A percentile compares a stretch with the other conserved stretches of the same genome.
These are phyloP conservation scores for Arachnopeziza araneosa DNA, from an alignment of 2,329 filamentous ascomycete species.

Conservation along the genomic window DNA sequence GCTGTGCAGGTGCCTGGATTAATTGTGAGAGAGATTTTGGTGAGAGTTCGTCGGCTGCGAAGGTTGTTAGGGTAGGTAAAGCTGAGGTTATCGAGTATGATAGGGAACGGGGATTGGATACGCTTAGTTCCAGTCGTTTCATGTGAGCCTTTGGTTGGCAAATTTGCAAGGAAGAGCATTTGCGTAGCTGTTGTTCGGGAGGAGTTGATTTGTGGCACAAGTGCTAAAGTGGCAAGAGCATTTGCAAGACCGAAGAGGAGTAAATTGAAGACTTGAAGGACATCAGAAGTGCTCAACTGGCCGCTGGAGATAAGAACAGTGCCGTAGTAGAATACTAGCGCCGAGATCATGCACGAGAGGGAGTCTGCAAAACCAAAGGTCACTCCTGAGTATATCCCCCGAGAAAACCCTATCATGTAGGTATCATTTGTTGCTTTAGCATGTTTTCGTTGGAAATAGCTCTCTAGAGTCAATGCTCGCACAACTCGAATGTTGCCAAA, in stretches of 20 bases:
- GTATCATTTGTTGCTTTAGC: slow-evolving; percentile 43
- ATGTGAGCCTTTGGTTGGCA: slow-evolving; percentile 39
- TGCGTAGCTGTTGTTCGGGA: slow-evolving; percentile 67
- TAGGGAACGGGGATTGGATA: slow-evolving; percentile 37
- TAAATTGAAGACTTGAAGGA: slow-evolving; percentile 73
- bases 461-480: slow-evolving; percentile 67
- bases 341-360: slow-evolving; percentile 64
- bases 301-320: slow-evolving; percentile 52
- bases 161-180: slow-evolving; percentile 62
- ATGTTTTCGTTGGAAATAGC: slow-evolving; percentile 64
- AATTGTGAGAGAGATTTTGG: slow-evolving; percentile 61
- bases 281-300: slow-evolving; percentile 46
- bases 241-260: slow-evolving; percentile 79
- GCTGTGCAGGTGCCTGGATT: slow-evolving; percentile 60
- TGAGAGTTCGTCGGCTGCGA: slow-evolving; percentile 49
- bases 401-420: slow-evolving; percentile 56
- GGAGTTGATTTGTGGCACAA: slow-evolving; percentile 75
- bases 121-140: slow-evolving; percentile 43
- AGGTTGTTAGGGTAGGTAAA: slow-evolving; percentile 65
- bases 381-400: slow-evolving; percentile 61
- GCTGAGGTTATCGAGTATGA: slow-evolving; percentile 50
- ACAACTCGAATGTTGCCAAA: slow-evolving; percentile 77
- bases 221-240: slow-evolving; percentile 61
- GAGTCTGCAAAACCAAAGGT: slow-evolving; percentile 77
- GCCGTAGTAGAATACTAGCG: slow-evolving; percentile 81